A percentile compares a stretch with the other conserved stretches of the same genome.
Conservation (phyloP, 1,284 basidiomycete species). For the Ceratobasidium papillatum region DNA sequence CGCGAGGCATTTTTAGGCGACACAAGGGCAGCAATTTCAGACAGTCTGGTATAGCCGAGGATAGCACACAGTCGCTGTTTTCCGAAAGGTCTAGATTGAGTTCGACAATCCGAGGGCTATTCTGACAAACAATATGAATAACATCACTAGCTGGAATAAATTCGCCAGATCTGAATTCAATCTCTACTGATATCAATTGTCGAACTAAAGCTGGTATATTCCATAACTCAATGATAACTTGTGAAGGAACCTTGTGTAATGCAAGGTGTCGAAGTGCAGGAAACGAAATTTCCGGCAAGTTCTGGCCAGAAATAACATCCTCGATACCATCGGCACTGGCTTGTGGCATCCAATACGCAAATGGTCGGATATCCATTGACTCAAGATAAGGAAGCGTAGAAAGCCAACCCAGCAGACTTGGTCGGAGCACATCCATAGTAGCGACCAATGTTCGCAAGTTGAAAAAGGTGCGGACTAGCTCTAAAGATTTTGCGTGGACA, state of each 20-base stretch:
- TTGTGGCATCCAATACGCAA: background rate
- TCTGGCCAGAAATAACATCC: background rate
- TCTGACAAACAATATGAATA: background rate
- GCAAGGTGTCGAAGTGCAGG: background rate
- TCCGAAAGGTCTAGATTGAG: background rate
- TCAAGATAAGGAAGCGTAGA: background rate
- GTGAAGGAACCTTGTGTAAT: background rate
- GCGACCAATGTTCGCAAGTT: background rate
- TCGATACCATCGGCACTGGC: background rate
- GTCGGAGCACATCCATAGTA: background rate
- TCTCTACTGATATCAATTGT: background rate
- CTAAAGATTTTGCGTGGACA: background rate
- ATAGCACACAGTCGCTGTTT: background rate
- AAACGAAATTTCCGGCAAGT: background rate
- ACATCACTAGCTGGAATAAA: background rate
- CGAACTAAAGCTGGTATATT: background rate
- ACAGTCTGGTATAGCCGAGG: background rate
- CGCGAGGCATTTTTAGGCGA: background rate
- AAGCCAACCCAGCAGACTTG: background rate
- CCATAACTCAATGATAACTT: background rate
- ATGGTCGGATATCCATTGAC: conserved; percentile 1
- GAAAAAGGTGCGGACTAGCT: background rate
- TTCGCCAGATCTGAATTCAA: background rate
- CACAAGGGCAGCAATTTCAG: background rate
- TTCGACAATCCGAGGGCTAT: background rate